Evolutionary conservation across 2,329 filamentous ascomycete genomes (phyloP).

Genomic region (Pseudocercospora vitis): DNA sequence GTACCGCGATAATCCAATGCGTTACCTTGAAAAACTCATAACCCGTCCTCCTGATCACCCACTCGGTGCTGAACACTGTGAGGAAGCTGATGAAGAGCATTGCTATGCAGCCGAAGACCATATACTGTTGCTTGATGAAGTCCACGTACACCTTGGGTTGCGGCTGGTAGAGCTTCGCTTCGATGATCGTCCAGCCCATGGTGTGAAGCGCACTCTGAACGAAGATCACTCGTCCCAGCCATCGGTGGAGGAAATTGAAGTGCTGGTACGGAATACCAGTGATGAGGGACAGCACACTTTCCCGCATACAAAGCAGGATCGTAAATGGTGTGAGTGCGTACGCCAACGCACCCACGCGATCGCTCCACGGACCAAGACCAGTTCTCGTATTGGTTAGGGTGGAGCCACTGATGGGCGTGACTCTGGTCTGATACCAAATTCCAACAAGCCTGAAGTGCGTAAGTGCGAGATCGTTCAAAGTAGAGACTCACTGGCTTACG

Average conservation of each 20-base stretch:
- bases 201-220: slow-evolving; percentile 68
- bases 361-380: slow-evolving; percentile 65
- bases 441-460: slow-evolving; percentile 54
- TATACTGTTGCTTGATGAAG: slow-evolving; percentile 66
- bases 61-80: slow-evolving; percentile 59
- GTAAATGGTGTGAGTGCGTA: slow-evolving; percentile 73
- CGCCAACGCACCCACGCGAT: slow-evolving; percentile 68
- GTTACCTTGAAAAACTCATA: slow-evolving; percentile 71
- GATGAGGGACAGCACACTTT: slow-evolving; percentile 67
- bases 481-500: too few relatives aligned
- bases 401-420: slow-evolving; percentile 63
- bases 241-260: slow-evolving; percentile 76
- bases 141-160: slow-evolving; percentile 60
- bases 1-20: slow-evolving; percentile 70
- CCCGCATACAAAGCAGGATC: slow-evolving; percentile 65
- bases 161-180: slow-evolving; percentile 67
- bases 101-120: slow-evolving; percentile 71
- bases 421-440: slow-evolving; percentile 67
- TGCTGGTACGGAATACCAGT: slow-evolving; percentile 71
- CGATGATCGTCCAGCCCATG: slow-evolving; percentile 67
- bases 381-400: slow-evolving; percentile 64
- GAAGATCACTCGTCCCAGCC: slow-evolving; percentile 72
- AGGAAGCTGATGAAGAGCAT: slow-evolving; percentile 64
- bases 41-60: slow-evolving; percentile 64
- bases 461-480: too few relatives aligned